Evolutionary conservation across 768 basidiomycete species (phyloP).

Genomic region (Cytidiella melzeri): DNA sequence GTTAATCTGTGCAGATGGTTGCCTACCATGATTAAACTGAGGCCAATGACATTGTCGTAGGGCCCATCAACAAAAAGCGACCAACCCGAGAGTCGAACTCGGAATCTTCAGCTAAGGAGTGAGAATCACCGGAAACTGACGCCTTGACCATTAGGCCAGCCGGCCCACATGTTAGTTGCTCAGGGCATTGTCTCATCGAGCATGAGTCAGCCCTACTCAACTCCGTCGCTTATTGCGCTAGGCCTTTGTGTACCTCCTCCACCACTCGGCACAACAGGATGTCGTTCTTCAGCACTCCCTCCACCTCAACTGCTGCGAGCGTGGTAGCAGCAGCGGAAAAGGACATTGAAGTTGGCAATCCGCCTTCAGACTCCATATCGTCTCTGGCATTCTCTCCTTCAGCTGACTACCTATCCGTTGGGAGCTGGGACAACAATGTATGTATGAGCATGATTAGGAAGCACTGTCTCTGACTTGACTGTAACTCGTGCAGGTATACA

Average conservation of each 20-base stretch:
- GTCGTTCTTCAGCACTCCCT: conserved; percentile 36
- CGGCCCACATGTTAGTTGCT: too few relatives aligned
- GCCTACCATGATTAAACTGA: too few relatives aligned
- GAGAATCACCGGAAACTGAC: conserved; percentile 51
- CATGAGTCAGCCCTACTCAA: too few relatives aligned
- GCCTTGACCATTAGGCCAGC: conserved; percentile 60
- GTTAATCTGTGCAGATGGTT: too few relatives aligned
- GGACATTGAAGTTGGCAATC: conserved; percentile 76
- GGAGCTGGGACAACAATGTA: conserved; percentile 92
- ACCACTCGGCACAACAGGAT: conserved; percentile 18
- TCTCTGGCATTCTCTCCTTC: conserved; percentile 77
- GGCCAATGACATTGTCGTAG: too few relatives aligned
- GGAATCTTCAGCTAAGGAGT: conserved; percentile 44
- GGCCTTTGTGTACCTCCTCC: background rate
- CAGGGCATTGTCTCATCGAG: too few relatives aligned
- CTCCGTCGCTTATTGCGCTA: background rate
- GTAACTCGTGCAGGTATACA: conserved; percentile 57
- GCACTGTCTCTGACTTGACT: background rate
- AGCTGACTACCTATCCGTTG: conserved; percentile 87
- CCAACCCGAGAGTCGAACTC: conserved; percentile 57
- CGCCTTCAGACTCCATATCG: conserved; percentile 84
- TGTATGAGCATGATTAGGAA: conserved; percentile 16
- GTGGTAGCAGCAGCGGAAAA: conserved; percentile 44
- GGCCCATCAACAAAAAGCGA: conserved; percentile 33
- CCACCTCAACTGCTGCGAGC: conserved; percentile 30